Percentiles rank a stretch among this genome's conserved stretches.
Conservation (phyloP, 78 protist genomes). For the Diacronema lutheri region DNA sequence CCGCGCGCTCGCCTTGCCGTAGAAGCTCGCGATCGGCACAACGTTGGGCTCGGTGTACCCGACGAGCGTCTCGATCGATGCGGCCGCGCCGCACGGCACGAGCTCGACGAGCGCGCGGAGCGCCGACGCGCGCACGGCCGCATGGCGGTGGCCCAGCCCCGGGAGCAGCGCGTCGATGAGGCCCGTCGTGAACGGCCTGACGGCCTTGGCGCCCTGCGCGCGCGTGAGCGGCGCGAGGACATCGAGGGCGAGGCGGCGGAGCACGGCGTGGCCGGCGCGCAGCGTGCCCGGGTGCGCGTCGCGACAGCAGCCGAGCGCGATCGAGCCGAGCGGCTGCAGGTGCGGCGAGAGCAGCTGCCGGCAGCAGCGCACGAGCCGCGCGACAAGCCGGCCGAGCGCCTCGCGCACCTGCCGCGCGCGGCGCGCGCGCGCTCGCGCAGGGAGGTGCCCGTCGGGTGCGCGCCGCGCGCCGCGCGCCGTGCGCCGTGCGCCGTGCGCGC, state of each 20-base stretch:
- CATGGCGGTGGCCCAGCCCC: not conserved
- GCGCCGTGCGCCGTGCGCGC: too few relatives aligned
- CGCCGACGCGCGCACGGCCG: not conserved
- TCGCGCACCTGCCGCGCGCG: too few relatives aligned
- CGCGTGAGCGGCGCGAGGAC: not conserved
- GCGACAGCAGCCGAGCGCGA: constrained; percentile 19
- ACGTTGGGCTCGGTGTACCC: not conserved
- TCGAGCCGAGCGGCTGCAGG: not conserved
- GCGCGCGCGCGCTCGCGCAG: too few relatives aligned
- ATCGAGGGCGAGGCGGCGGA: not conserved
- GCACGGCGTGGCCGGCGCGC: not conserved
- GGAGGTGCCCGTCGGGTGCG: too few relatives aligned
- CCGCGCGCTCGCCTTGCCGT: not conserved
- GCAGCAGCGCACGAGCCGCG: not conserved
- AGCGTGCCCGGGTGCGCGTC: not conserved
- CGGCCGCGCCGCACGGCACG: not conserved
- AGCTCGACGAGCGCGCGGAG: not conserved
- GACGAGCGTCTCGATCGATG: constrained; percentile 1
- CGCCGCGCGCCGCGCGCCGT: too few relatives aligned
- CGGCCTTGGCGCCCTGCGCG: not conserved
- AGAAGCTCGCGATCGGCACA: constrained; percentile 3
- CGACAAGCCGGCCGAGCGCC: not conserved
- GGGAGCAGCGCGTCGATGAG: constrained; percentile 7
- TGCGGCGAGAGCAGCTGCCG: not conserved
- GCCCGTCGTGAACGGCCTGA: not conserved